These are phyloP conservation scores for Mallotus repandus DNA, from an alignment of 441 rosid genomes.

Conservation along the genomic window DNA sequence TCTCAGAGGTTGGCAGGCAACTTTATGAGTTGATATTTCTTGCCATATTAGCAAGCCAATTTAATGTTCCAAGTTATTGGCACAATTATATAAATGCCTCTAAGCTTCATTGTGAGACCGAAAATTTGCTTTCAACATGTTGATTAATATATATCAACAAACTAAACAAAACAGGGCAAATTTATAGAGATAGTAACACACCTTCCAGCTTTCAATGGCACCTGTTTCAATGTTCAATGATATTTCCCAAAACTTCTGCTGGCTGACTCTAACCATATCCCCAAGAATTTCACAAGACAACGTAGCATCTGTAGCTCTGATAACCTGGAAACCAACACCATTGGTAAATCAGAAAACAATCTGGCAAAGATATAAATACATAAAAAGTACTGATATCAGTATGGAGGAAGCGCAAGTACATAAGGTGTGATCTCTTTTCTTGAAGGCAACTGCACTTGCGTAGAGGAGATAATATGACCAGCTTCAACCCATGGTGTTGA, in stretches of 20 bases:
- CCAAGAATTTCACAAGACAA: slow-evolving; percentile 51
- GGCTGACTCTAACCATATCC: slow-evolving; percentile 52
- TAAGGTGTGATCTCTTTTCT: slow-evolving; percentile 55
- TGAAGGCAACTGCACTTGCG: slow-evolving; percentile 72
- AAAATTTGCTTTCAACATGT: neutral
- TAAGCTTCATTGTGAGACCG: slow-evolving; percentile 1
- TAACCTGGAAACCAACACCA: slow-evolving; percentile 43
- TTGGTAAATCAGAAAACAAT: slow-evolving; percentile 12
- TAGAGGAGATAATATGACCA: slow-evolving; percentile 76
- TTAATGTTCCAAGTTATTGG: neutral
- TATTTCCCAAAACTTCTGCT: slow-evolving; percentile 69
- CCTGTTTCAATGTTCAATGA: slow-evolving; percentile 58
- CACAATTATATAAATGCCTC: neutral
- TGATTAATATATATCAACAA: neutral
- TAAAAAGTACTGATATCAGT: neutral
- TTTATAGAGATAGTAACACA: slow-evolving; percentile 24
- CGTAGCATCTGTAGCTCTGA: slow-evolving; percentile 43
- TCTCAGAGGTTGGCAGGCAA: neutral
- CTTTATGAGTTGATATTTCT: neutral
- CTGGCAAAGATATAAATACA: neutral
- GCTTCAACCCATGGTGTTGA: slow-evolving; percentile 76
- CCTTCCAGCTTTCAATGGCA: slow-evolving; percentile 83
- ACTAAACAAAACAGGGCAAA: slow-evolving; percentile 8
- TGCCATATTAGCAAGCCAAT: slow-evolving; percentile 10
- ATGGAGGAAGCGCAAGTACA: slow-evolving; percentile 41